These are phyloP conservation scores for Beverwykella pulmonaria DNA, from an alignment of 495 filamentous ascomycete genomes.

Conservation along the genomic window DNA sequence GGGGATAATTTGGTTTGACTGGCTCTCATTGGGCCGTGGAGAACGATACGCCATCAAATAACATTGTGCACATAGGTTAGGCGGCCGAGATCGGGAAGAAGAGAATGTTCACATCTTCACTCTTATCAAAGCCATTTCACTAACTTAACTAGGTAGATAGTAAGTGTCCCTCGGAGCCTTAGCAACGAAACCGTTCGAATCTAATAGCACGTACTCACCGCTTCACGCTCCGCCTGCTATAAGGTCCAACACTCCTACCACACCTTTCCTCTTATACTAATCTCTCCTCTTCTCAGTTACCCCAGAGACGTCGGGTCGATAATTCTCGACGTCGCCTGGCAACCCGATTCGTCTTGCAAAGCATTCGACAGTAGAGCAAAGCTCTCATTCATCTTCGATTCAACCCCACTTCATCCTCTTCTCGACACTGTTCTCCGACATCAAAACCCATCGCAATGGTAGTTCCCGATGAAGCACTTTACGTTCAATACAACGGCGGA, in stretches of 20 bases:
- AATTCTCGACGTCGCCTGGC: background rate
- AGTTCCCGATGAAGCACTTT: background rate
- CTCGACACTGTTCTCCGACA: background rate
- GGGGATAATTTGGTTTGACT: background rate
- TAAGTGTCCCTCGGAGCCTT: no score
- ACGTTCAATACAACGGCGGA: background rate
- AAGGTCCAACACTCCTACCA: background rate
- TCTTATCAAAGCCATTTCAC: no score
- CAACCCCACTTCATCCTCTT: background rate
- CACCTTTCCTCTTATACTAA: background rate
- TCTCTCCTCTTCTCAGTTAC: background rate
- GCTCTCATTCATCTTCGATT: background rate
- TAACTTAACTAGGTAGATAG: no score
- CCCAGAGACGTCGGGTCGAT: background rate
- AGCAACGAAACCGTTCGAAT: no score
- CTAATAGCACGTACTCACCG: background rate
- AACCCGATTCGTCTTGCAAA: background rate
- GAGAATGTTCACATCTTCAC: no score
- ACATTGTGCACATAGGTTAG: no score
- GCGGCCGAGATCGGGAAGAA: no score
- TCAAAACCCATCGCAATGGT: background rate
- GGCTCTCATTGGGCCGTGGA: background rate
- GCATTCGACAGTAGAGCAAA: background rate
- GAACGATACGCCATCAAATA: background rate
- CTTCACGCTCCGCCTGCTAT: background rate